Evolutionary conservation across 2,329 filamentous ascomycete genomes (phyloP), one percentile per base, ranked within the genome.

Genomic region (Fusarium concolor): DNA sequence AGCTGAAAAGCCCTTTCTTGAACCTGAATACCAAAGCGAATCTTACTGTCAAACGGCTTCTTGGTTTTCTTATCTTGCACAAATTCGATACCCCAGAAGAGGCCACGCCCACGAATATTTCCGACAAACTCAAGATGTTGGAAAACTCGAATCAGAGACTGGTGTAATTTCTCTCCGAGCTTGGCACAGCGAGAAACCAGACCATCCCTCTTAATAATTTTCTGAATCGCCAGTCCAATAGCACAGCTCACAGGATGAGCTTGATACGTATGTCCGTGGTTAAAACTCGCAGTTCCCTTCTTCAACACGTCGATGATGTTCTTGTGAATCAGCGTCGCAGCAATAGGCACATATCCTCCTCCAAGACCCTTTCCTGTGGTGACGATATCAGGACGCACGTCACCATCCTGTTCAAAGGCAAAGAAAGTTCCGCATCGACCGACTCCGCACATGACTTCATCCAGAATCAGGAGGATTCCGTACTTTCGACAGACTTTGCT

Each of bases 381-480:
- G 74, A 90, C 85, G 6, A 93, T 83, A 71, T 92, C 90, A 0
- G 90, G 90, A 3, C 54, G 54, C 2, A 83, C 81, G 7, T 86
- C 79, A 1, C 78, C 83, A 28, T 89, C 84, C 46, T 87, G 82
- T 68, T 90, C 82, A 85, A 87, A 92, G 2, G 87, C 86, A 77
- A 92, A 85, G 67, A 90, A 76, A 6, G 80, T 83, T 0, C 88
- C 89, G 0, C 83, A 84, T 2, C 88, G 80, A 2, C 89, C 89
- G 76, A 86, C 85, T 3, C 89, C 89, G 46, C 86, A 90, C 90
- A 94, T 92, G 43, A 93, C 84, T 51, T 95, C 92, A 72, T 96
- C 93, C 0, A 95, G 79, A 44, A 95, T 90, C n/a, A 96, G 81
- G 0, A 96, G 84, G 0, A 90, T 88, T 1, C 90, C 92, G 72